Conservation (phyloP, 345 rosid species). For the Capsella bursapastoris region DNA sequence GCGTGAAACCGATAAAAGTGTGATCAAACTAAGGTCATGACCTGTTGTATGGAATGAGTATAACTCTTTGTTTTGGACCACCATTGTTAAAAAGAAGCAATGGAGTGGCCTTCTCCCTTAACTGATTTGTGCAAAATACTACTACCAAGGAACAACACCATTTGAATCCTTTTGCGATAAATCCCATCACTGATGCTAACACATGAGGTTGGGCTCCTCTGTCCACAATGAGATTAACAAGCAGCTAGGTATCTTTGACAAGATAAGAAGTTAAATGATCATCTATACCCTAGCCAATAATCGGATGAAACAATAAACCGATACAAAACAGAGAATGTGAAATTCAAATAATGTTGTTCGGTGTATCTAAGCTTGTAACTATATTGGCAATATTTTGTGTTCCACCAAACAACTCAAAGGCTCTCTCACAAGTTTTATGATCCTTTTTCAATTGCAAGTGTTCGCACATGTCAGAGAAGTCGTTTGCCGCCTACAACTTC, state of each 20-base stretch:
- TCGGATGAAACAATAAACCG: not conserved
- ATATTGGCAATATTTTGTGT: too few species aligned
- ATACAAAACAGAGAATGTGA: not conserved
- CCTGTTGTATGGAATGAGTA: not conserved
- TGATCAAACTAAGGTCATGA: not conserved
- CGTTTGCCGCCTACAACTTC: not conserved
- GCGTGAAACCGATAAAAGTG: too few species aligned
- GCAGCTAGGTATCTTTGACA: too few species aligned
- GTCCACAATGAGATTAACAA: too few species aligned
- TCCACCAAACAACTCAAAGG: not conserved
- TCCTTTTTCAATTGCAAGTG: not conserved
- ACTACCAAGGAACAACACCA: not conserved
- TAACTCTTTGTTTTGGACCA: not conserved
- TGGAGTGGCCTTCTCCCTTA: not conserved
- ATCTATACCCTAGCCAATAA: not conserved
- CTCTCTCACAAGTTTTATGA: not conserved
- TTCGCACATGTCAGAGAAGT: not conserved
- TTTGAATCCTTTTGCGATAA: not conserved
- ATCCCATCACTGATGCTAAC: not conserved
- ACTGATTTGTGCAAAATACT: not conserved
- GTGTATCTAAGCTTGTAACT: too few species aligned
- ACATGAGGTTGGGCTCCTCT: too few species aligned
- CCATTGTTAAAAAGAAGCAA: not conserved
- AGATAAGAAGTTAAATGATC: not conserved
- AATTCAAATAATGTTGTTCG: not conserved